Evolutionary conservation across 176 grass and related monocot species (phyloP).

Genomic region (Musa itinerans): DNA sequence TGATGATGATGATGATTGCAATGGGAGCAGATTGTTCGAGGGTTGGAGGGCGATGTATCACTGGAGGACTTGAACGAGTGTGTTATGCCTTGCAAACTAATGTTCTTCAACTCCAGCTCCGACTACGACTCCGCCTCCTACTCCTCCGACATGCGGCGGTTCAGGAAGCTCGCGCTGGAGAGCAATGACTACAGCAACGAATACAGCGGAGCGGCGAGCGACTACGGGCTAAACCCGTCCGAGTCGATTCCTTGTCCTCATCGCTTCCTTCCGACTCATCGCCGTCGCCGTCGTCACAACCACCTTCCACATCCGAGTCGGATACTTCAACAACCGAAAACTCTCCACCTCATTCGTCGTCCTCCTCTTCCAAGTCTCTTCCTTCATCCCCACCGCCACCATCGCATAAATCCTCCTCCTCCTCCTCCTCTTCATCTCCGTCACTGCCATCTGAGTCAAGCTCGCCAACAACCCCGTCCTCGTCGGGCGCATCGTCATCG

Average conservation of each 20-base stretch:
- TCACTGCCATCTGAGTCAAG: slow-evolving; percentile 3
- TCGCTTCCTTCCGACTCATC: too few relatives aligned
- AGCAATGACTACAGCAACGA: slow-evolving; percentile 61
- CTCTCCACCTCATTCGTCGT: too few relatives aligned
- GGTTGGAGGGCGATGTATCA: slow-evolving; percentile 75
- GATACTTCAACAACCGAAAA: too few relatives aligned
- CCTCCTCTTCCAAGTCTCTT: too few relatives aligned
- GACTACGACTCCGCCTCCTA: slow-evolving; percentile 62
- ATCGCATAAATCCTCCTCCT: too few relatives aligned
- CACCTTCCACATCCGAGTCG: too few relatives aligned
- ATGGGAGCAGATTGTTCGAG: slow-evolving; percentile 51
- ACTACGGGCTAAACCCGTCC: slow-evolving; percentile 42
- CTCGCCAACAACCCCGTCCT: neutral
- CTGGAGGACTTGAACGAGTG: slow-evolving; percentile 90
- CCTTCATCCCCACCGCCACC: too few relatives aligned
- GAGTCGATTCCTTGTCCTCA: too few relatives aligned
- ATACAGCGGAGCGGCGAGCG: slow-evolving; percentile 42
- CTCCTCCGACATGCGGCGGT: slow-evolving; percentile 37
- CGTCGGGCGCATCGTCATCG: neutral
- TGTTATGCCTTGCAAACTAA: slow-evolving; percentile 70
- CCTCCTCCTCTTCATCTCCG: too few relatives aligned
- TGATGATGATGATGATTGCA: too few relatives aligned
- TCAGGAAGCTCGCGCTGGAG: slow-evolving; percentile 60
- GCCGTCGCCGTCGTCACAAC: too few relatives aligned
- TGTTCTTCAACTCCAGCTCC: slow-evolving; percentile 52